Conservation (phyloP, 2,329 filamentous ascomycete species). For the Orbilia blumenaviensis region DNA sequence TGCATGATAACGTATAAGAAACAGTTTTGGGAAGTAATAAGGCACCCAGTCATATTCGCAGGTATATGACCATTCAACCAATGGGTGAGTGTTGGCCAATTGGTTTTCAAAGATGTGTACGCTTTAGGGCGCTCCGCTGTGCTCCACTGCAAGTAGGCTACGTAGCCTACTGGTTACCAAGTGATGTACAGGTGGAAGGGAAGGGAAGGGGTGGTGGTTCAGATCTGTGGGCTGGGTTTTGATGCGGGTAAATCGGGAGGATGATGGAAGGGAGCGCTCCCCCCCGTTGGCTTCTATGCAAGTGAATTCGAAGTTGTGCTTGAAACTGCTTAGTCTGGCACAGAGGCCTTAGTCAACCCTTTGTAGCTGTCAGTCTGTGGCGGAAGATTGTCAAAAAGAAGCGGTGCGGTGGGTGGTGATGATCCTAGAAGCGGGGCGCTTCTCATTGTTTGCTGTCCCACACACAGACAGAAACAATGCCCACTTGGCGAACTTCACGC, state of each 20-base stretch:
- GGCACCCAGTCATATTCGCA: constrained; percentile 24
- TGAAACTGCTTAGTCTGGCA: constrained; percentile 9
- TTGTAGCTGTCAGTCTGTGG: background rate
- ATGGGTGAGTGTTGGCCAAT: constrained; percentile 13
- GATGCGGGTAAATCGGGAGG: constrained; percentile 25
- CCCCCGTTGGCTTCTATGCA: constrained; percentile 5
- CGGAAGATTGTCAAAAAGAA: constrained; percentile 8
- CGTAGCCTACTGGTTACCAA: constrained; percentile 40
- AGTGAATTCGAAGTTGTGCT: constrained; percentile 5
- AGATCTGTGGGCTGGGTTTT: constrained; percentile 6
- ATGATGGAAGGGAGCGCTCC: constrained; percentile 19
- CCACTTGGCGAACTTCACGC: constrained; percentile 3
- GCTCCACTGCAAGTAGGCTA: constrained; percentile 1
- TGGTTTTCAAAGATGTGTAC: constrained; percentile 3
- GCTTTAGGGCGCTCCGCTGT: constrained; percentile 16
- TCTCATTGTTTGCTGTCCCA: constrained; percentile 16
- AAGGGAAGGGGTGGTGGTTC: background rate
- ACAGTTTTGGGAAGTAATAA: background rate
- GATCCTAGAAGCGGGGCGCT: constrained; percentile 12
- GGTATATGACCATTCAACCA: background rate
- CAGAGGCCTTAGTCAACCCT: background rate
- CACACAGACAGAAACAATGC: background rate
- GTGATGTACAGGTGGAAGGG: constrained; percentile 10
- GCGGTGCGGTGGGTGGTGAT: background rate
- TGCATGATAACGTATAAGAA: constrained; percentile 21